Percentiles rank a stretch among this genome's conserved stretches.
These are phyloP conservation scores for Candida piceae DNA, from an alignment of 805 yeast genomes.

Conservation along the genomic window DNA sequence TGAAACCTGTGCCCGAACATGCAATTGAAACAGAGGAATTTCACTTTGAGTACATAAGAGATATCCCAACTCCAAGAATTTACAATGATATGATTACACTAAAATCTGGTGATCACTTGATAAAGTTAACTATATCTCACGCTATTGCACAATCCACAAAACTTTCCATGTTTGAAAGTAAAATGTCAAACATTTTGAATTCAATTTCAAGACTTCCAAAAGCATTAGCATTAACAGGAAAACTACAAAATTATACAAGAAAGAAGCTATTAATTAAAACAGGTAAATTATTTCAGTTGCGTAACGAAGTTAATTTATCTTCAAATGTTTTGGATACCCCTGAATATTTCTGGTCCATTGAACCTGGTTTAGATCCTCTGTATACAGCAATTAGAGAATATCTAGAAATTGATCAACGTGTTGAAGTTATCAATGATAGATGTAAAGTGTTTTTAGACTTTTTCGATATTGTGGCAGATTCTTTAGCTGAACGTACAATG, in stretches of 20 bases:
- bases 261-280: conserved; percentile 83
- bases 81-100: conserved; percentile 93
- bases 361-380: conserved; percentile 91
- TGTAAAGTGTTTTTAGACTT: conserved; percentile 92
- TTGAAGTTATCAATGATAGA: conserved; percentile 87
- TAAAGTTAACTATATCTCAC: conserved; percentile 88
- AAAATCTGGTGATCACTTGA: conserved; percentile 85
- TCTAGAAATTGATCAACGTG: conserved; percentile 90
- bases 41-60: conserved; percentile 58
- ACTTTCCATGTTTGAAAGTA: conserved; percentile 82
- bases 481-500: conserved; percentile 90
- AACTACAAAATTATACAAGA: conserved; percentile 69
- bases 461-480: conserved; percentile 87
- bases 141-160: conserved; percentile 97
- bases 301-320: conserved; percentile 90
- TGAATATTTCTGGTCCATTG: conserved; percentile 92
- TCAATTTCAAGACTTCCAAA: conserved; percentile 89
- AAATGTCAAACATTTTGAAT: conserved; percentile 78
- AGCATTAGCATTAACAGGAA: conserved; percentile 84
- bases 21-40: conserved; percentile 92
- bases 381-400: conserved; percentile 88
- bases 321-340: conserved; percentile 93
- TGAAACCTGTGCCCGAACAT: conserved; percentile 75
- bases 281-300: conserved; percentile 80
- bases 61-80: conserved; percentile 53